These are phyloP conservation scores for Camellia sinensis DNA, from an alignment of 148 eudicot genomes.

Conservation along the genomic window DNA sequence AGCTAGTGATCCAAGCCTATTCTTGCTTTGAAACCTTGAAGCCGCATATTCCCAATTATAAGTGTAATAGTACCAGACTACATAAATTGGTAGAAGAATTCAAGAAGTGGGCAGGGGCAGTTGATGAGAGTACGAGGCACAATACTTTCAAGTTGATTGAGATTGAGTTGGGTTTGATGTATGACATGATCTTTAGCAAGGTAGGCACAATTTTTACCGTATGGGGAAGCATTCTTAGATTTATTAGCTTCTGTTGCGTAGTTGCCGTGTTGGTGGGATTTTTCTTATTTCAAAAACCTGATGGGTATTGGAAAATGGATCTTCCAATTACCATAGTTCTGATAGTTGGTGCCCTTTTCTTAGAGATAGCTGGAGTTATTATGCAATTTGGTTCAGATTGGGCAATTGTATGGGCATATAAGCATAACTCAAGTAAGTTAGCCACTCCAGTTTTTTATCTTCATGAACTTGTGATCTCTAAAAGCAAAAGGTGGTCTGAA, in stretches of 20 bases:
- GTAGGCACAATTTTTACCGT: slow-evolving; percentile 5
- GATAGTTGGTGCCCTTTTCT: slow-evolving; percentile 6
- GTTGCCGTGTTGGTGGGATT: slow-evolving; percentile 6
- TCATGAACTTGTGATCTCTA: neutral
- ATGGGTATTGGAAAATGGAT: neutral
- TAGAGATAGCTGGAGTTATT: slow-evolving; percentile 2
- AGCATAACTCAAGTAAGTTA: neutral
- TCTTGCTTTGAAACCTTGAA: neutral
- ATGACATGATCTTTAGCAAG: slow-evolving; percentile 7
- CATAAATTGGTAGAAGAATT: neutral
- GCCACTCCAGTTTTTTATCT: neutral
- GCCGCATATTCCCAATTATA: neutral
- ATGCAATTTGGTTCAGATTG: slow-evolving; percentile 12
- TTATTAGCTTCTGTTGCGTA: neutral
- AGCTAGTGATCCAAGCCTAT: neutral
- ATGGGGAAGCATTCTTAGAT: slow-evolving; percentile 1
- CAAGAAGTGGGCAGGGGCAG: neutral
- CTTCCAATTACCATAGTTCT: neutral
- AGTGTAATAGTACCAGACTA: neutral
- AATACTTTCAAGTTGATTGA: slow-evolving; percentile 5
- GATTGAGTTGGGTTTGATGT: slow-evolving; percentile 16
- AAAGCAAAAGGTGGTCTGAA: slow-evolving; percentile 3
- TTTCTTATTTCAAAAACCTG: neutral
- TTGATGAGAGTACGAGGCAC: no score
- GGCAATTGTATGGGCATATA: slow-evolving; percentile 9